Base-by-base conservation (phyloP, 345 rosid genomes). In the Diplotaxis tenuifolia region DNA sequence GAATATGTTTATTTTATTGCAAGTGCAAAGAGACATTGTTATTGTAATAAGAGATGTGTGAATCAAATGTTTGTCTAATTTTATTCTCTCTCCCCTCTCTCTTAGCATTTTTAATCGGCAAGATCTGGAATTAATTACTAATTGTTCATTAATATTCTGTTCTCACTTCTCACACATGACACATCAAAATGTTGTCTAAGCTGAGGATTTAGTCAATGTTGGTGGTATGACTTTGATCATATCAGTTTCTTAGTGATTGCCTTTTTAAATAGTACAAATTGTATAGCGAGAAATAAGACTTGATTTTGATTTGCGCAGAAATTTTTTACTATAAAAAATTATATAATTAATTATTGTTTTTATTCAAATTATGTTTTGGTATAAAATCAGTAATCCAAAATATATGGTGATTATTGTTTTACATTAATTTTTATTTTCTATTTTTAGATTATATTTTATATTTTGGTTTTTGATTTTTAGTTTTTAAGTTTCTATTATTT, bases 61-160 rank as follows among this genome's bases (percentile, higher is more conserved):
- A 38, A 28, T 62, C 69, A 75, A 75, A 75, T 75, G 70, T 75
- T 75, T 75, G 79, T 68, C 79, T 64, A 52, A 38, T 6, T 67
- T 36, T 36, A 25, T 34, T 29, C 62, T 34, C 52, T 65, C 49
- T 65, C 63, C 68, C 49, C 11, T 25, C 63, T 50, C 50, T 65
- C n/a, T 32, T 18, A 8, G 22, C 29, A 59, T 74, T 23, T 5
- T 67, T 49, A 23, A 68, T 50, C 11, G 45, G 36, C 57, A 75
- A 75, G 74, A 68, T 68, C 79, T 68, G 65, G 40, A 53, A 62
- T 38, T 76, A 45, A 69, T 31, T 76, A 69, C 2, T 28, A 15
- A 69, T 69, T 69, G 27, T 21, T 45, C 34, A 42, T 45, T 69
- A 40, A 27, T 20, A 70, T 22, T 25, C 18, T 5, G 60, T 28